Base-by-base conservation (phyloP, 331 rosid genomes). In the Malus hybrid region DNA sequence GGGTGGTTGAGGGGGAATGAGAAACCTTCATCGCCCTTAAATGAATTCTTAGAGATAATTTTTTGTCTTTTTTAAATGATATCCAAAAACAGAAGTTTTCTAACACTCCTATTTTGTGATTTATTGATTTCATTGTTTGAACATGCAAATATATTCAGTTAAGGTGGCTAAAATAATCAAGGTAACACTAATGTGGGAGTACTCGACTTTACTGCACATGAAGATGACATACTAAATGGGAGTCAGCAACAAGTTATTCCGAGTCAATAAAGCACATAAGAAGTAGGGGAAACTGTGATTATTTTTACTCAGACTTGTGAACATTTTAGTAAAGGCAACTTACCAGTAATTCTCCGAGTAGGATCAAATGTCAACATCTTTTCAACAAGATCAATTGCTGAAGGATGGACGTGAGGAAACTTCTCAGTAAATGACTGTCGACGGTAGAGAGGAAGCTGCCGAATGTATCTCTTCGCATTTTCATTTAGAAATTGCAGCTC, bases 291-390 rank as follows among this genome's bases (percentile, higher is more conserved):
- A 6, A 15, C 62, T 6, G 65, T 71, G 69, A 61, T 6, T 12
- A 24, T 12, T 61, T 28, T 61, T 24, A n/a, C 28, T 27, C 66
- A 6, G 66, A 61, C 66, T 61, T 5, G 34, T 9, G 31, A 55
- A 6, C 46, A 56, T 50, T 56, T 20, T 22, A 46, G 46, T 59
- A 82, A 86, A 76, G 33, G 78, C 68, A 78, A 80, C 86, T 74
- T 83, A 95, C 99, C 99, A 59, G 99, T 95, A 78, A 95, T 79
- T 82, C 99, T 90, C 86, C 74, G 69, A 75, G 96, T 83, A 39
- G 99, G 99, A 87, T 92, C 87, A 78, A 95, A 95, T 70, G 99
- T 89, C 36, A 95, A 83, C 99, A 95, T 95, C 86, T 89, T 95
- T 77, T 95, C 97, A 83, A 92, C 96, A 78, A 95, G 97, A 84